Conservation (phyloP, 441 rosid species). For the Pelargonium australe region DNA sequence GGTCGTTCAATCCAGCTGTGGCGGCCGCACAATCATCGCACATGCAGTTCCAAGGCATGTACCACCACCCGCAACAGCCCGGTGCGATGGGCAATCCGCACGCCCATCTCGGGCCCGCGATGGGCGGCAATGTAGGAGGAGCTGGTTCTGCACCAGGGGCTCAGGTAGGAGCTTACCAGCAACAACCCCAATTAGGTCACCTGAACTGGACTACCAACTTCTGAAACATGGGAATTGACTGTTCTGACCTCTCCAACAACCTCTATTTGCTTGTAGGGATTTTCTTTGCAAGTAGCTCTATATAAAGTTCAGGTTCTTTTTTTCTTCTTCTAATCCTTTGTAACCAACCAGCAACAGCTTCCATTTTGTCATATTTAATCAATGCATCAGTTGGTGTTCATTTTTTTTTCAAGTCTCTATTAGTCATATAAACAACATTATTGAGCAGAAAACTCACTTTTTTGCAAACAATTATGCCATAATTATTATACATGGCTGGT, state of each 20-base stretch:
- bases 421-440: not conserved
- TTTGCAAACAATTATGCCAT: too few relatives aligned
- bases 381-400: slow-evolving; percentile 41
- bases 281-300: slow-evolving; percentile 35
- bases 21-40: slow-evolving; percentile 63
- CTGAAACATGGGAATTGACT: slow-evolving; percentile 42
- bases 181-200: slow-evolving; percentile 71
- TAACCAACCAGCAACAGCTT: slow-evolving; percentile 37
- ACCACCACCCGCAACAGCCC: slow-evolving; percentile 59
- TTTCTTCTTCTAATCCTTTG: slow-evolving; percentile 33
- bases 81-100: slow-evolving; percentile 58
- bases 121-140: too few relatives aligned
- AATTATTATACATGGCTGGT: too few relatives aligned
- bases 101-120: slow-evolving; percentile 61
- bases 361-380: slow-evolving; percentile 22
- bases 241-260: slow-evolving; percentile 22
- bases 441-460: too few relatives aligned
- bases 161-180: slow-evolving; percentile 83
- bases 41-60: slow-evolving; percentile 80
- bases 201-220: slow-evolving; percentile 84
- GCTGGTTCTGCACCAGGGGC: slow-evolving; percentile 44
- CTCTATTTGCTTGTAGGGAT: slow-evolving; percentile 37
- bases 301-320: slow-evolving; percentile 30
- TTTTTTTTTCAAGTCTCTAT: slow-evolving; percentile 5
- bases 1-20: slow-evolving; percentile 66